Base-by-base conservation (phyloP, 164 flowering plant genomes). In the Magnolia changhungtana region DNA sequence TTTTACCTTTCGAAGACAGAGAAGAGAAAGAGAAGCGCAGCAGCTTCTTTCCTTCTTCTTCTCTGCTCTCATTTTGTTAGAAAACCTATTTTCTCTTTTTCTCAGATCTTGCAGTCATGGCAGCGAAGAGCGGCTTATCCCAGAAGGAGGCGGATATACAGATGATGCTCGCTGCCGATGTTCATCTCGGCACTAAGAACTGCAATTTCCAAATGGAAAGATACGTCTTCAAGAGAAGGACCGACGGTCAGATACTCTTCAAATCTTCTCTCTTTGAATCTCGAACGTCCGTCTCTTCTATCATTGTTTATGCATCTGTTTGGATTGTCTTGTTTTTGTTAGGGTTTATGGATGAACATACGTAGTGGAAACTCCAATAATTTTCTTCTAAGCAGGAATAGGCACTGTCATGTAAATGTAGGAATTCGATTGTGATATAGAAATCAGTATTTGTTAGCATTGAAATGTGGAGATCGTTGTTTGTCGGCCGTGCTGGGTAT, bases 181-280 rank as follows among this genome's bases (percentile, higher is more conserved):
- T 91, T 20, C 98, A 93, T 72, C 87, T 93, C 14, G 98, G 98
- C 23, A 93, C 96, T 75, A 93, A 92, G 75, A 92, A 94, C 83
- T 91, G 95, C 64, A 90, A 94, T 71, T 94, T 84, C 78, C 97
- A 94, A 83, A 94, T 92, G 98, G 98, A 94, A 61, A 90, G 97
- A 4, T 91, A 92, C 74, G 92, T 87, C 68, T 92, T 90, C 87
- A 90, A 92, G 87, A 86, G 97, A 74, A 86, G 98, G 24, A 79
- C 82, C 52, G 95, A 94, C 74, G 98, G 95, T 91, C 65, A 50
- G 59, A 67, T 9, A 20, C 52, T 50, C 21, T 18, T 72, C 18
- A n/a, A 20, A 19, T 1, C 45, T 66, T 21, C 21, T 66, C 69
- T 21, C 2, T 66, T 66, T 14, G 24, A 21, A 23, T 21, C 21